Percentiles rank a stretch among this genome's conserved stretches.
Evolutionary conservation across 306 rosid genomes (phyloP).

Genomic region (Comarum palustre): DNA sequence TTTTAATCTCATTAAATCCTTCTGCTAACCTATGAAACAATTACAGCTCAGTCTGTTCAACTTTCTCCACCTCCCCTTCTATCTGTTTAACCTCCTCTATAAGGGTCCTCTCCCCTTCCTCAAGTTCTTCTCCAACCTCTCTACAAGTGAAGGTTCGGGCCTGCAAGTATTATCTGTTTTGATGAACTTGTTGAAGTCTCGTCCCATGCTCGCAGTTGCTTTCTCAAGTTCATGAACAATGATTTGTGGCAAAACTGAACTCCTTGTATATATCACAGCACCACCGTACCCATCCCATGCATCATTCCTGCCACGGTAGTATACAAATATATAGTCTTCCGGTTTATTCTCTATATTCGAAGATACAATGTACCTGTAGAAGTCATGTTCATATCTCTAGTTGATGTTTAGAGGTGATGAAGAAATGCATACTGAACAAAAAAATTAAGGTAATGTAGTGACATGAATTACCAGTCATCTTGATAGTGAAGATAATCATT

Average conservation of each 20-base stretch:
- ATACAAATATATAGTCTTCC: conserved; percentile 79
- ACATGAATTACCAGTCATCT: conserved; percentile 78
- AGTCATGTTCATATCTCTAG: not conserved
- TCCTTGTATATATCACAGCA: conserved; percentile 79
- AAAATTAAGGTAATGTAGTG: not conserved
- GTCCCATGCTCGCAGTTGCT: conserved; percentile 72
- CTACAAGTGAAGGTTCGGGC: conserved; percentile 88
- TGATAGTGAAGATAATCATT: conserved; percentile 94
- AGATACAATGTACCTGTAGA: conserved; percentile 71
- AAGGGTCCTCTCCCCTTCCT: conserved; percentile 74
- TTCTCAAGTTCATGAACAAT: conserved; percentile 69
- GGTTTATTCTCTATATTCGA: conserved; percentile 66
- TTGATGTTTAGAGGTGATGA: not conserved
- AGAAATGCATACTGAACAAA: conserved; percentile 17
- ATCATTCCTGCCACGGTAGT: conserved; percentile 86
- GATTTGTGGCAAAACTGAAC: conserved; percentile 71
- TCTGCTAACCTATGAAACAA: conserved; percentile 63
- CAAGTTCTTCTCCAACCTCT: conserved; percentile 83
- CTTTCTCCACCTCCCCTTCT: conserved; percentile 71
- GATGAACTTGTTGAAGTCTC: conserved; percentile 70
- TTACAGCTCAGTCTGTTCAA: conserved; percentile 55
- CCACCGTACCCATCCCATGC: conserved; percentile 99
- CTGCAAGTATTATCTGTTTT: conserved; percentile 81
- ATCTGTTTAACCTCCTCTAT: conserved; percentile 72
- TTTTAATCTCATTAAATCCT: conserved; percentile 62